phyloP scores from a whole-genome alignment of 352 stramenopile species.

The Phytopythium helicoides region DNA sequence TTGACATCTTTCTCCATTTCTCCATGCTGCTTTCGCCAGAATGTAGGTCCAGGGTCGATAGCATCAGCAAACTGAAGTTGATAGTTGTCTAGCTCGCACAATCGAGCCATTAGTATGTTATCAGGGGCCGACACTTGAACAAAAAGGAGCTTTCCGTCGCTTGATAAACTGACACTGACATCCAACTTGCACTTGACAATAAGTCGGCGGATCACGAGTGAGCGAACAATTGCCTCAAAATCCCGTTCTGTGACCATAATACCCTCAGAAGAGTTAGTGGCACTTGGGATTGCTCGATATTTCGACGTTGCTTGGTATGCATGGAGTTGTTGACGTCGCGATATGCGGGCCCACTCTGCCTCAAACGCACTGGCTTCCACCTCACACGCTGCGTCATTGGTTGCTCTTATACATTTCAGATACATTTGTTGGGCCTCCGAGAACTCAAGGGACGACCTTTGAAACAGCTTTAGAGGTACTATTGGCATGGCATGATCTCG shows the following conservation, averaged over 20 bases:
- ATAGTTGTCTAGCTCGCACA: slow-evolving; percentile 49
- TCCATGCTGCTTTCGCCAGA: slow-evolving; percentile 34
- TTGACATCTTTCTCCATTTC: slow-evolving; percentile 50
- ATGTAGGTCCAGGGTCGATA: slow-evolving; percentile 46
- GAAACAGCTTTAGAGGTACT: not conserved
- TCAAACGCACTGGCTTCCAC: slow-evolving; percentile 16
- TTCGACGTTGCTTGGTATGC: not conserved
- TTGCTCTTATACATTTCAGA: slow-evolving; percentile 11
- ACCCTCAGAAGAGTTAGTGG: not conserved
- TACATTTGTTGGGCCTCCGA: slow-evolving; percentile 14
- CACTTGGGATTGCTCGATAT: too few relatives aligned
- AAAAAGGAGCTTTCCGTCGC: slow-evolving; percentile 40
- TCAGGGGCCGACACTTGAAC: slow-evolving; percentile 57
- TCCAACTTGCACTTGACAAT: slow-evolving; percentile 48
- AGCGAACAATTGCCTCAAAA: slow-evolving; percentile 61
- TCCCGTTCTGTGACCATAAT: slow-evolving; percentile 15
- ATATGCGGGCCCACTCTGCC: slow-evolving; percentile 27
- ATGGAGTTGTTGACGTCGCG: not conserved
- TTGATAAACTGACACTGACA: slow-evolving; percentile 51
- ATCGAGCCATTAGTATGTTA: slow-evolving; percentile 56
- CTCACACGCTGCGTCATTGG: slow-evolving; percentile 4
- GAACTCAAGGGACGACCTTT: slow-evolving; percentile 13
- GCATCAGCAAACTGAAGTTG: slow-evolving; percentile 52
- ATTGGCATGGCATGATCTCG: not conserved
- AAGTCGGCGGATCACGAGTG: slow-evolving; percentile 51